phyloP scores from a whole-genome alignment of 257 asterid species.

The Nicotiana paniculata region DNA sequence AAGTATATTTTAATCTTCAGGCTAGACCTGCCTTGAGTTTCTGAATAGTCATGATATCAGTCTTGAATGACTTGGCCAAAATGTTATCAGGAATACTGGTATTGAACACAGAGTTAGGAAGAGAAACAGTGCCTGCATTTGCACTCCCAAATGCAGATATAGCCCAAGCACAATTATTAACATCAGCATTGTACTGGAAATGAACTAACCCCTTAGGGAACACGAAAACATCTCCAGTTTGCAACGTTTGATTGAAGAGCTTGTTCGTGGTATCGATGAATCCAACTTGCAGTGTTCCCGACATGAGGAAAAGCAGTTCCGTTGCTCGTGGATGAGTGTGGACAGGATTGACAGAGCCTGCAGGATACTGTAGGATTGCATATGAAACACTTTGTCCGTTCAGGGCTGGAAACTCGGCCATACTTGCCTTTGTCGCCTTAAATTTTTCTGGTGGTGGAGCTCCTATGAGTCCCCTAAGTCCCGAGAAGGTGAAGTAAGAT shows the following conservation, averaged over 20 bases:
- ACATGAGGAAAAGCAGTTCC: conserved; percentile 39
- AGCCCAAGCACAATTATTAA: conserved; percentile 26
- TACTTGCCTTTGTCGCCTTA: conserved; percentile 36
- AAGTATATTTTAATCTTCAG: not conserved
- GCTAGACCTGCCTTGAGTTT: conserved; percentile 43
- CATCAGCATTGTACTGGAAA: conserved; percentile 45
- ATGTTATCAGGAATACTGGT: conserved; percentile 31
- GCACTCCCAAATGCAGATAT: conserved; percentile 53
- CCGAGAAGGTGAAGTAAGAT: conserved; percentile 48
- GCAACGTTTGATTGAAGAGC: conserved; percentile 34
- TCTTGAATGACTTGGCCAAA: conserved; percentile 46
- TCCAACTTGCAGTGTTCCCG: conserved; percentile 48
- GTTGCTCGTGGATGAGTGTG: conserved; percentile 55
- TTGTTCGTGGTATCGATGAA: conserved; percentile 43
- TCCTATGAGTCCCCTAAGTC: conserved; percentile 25
- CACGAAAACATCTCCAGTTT: conserved; percentile 36
- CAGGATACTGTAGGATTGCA: conserved; percentile 42
- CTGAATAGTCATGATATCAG: conserved; percentile 43
- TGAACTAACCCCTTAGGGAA: conserved; percentile 50
- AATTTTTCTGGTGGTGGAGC: conserved; percentile 36
- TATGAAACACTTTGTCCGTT: conserved; percentile 51
- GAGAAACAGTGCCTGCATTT: conserved; percentile 36
- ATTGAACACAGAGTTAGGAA: conserved; percentile 35
- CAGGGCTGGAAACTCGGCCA: conserved; percentile 46
- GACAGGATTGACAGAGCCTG: conserved; percentile 42